Evolutionary conservation across 1,284 basidiomycete genomes (phyloP), one percentile per base, ranked within the genome.

Genomic region (Gymnopus androsaceus): DNA sequence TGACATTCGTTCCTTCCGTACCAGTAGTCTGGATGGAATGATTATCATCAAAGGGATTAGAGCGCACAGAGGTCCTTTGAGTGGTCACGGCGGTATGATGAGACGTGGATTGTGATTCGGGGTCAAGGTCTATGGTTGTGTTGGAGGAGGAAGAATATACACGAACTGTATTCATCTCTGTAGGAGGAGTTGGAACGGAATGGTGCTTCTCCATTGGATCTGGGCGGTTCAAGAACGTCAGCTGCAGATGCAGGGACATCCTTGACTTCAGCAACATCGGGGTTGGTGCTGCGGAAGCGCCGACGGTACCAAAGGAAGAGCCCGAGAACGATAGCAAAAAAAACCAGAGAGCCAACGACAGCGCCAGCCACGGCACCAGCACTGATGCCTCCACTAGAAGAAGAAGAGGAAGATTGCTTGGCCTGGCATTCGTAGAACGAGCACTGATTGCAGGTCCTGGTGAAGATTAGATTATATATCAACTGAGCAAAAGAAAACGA

Each of bases 1-100:
- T 92, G 61, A 90, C 90, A 64, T 92, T 92, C 14, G 90, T 89
- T 37, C 81, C 81, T 66, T 88, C 85, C 11, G 88, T 87, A 51
- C 82, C 79, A 19, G 85, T 84, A 15, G 90, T 92, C 70, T 89
- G 87, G 57, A 92, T 91, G 19, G 89, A 90, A 54, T 87, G 81
- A 31, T 69, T 73, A 66, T 92, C 89, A 37, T 82, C 80, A 69
- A 92, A 92, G n/a, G 89, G 89, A 73, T 91, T 89, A 48, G 72
- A 75, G 28, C 70, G 68, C 34, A 69, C 62, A 30, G 76, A 76
- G 14, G 63, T 66, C 57, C 67, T 67, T 57, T 54, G 66, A 61
- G 66, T 64, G 51, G 60, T 63, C 62, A 64, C 58, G 54, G 67
- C 60, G 55, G 63, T 64, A 53, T 61, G 63, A 28, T 68, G 59